Evolutionary conservation across 176 grass and related monocot genomes (phyloP).

Genomic region (Bothriochloa decipiens): DNA sequence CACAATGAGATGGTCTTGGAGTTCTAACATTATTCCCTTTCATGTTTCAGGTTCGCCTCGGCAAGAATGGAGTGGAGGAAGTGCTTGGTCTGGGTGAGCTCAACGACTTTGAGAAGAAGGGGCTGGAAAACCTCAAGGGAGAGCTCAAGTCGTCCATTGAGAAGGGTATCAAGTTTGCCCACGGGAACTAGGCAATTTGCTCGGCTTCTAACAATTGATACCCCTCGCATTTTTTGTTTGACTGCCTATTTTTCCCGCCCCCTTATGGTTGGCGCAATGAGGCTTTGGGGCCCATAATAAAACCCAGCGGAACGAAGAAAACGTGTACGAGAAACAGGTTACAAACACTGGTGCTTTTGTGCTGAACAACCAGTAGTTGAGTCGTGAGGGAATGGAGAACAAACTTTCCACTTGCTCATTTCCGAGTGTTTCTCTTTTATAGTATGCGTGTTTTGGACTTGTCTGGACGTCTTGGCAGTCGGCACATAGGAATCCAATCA

Average conservation of each 20-base stretch:
- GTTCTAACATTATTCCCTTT: background rate
- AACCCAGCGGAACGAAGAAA: constrained; percentile 32
- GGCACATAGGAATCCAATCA: background rate
- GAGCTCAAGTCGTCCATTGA: constrained; percentile 91
- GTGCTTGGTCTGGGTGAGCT: constrained; percentile 53
- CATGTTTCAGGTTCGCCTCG: constrained; percentile 66
- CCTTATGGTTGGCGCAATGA: background rate
- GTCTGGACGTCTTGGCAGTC: background rate
- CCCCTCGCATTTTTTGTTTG: constrained; percentile 39
- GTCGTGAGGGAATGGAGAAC: constrained; percentile 22
- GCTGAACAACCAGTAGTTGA: background rate
- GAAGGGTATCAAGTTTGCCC: constrained; percentile 78
- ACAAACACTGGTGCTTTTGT: constrained; percentile 10
- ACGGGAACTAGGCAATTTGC: constrained; percentile 20
- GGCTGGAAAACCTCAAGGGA: constrained; percentile 73
- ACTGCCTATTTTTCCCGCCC: background rate
- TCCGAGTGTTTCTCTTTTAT: background rate
- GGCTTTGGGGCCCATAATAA: constrained; percentile 41
- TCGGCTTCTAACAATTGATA: constrained; percentile 24
- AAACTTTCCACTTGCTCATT: background rate
- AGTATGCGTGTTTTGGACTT: background rate
- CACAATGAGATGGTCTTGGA: background rate
- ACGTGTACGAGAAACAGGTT: constrained; percentile 31
- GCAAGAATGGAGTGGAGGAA: constrained; percentile 87
- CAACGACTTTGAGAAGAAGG: constrained; percentile 56